Evolutionary conservation across 768 basidiomycete genomes (phyloP).

Genomic region (Amanita rimosa): DNA sequence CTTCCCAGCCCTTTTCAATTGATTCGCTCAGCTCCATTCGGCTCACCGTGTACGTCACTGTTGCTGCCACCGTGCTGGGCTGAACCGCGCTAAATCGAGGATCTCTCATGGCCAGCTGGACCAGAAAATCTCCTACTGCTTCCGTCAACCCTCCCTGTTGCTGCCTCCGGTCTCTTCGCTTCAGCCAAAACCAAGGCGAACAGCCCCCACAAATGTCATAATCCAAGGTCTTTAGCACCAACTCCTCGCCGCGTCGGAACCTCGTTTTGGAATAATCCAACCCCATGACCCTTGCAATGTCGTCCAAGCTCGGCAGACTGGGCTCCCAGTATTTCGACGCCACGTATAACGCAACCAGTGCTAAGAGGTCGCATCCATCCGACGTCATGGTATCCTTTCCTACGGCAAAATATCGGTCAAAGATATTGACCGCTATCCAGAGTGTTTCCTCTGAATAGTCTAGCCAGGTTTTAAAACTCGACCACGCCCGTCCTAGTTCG

Average conservation of each 20-base stretch:
- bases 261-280: background rate
- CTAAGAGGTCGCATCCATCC: background rate
- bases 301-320: background rate
- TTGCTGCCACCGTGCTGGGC: background rate
- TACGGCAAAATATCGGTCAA: background rate
- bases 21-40: background rate
- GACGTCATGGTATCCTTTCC: background rate
- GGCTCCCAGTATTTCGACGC: background rate
- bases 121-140: constrained; percentile 1
- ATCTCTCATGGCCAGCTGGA: background rate
- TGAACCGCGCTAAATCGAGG: background rate
- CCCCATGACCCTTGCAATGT: background rate
- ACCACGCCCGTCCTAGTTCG: background rate
- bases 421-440: constrained; percentile 1
- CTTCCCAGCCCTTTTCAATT: background rate
- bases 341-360: background rate
- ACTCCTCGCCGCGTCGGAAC: background rate
- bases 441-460: background rate
- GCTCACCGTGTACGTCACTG: background rate
- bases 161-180: background rate
- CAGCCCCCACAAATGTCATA: background rate
- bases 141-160: background rate
- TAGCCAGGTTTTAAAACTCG: background rate
- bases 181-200: constrained; percentile 6
- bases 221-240: background rate